Conservation (phyloP, 192 early-diverging fungal genomes). For the Umbelopsis sp. region DNA sequence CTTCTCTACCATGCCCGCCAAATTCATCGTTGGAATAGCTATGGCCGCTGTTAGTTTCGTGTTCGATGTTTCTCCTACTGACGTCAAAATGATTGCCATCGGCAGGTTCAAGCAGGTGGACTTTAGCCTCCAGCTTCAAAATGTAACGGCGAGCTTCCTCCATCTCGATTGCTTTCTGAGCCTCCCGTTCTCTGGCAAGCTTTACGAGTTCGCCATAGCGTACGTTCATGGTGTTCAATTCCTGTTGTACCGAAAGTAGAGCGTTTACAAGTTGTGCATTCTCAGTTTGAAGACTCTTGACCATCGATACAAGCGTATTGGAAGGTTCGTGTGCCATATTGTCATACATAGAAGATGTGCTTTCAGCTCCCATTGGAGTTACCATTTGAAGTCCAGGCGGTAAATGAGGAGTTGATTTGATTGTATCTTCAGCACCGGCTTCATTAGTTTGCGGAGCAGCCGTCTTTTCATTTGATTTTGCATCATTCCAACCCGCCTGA, state of each 20-base stretch:
- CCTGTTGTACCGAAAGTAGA: constrained; percentile 49
- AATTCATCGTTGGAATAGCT: not conserved
- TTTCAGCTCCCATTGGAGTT: not conserved
- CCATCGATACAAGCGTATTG: not conserved
- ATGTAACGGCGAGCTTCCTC: constrained; percentile 54
- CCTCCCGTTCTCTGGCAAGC: constrained; percentile 46
- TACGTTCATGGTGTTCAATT: constrained; percentile 43
- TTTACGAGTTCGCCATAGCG: constrained; percentile 45
- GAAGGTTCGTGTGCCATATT: not conserved
- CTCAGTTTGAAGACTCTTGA: constrained; percentile 41
- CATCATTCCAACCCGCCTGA: not conserved
- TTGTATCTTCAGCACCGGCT: not conserved
- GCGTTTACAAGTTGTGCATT: constrained; percentile 47
- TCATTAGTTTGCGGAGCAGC: not conserved
- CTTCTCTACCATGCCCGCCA: constrained; percentile 1
- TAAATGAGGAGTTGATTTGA: not conserved
- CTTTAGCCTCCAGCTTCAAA: constrained; percentile 25
- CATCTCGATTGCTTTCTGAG: constrained; percentile 50
- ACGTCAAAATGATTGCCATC: not conserved
- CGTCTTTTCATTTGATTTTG: not conserved
- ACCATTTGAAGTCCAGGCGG: not conserved
- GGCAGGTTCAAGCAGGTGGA: constrained; percentile 22
- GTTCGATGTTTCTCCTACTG: not conserved
- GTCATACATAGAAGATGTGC: not conserved
- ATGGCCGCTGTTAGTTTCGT: not conserved